Evolutionary conservation across 495 filamentous ascomycete genomes (phyloP).

Genomic region (Talaromyces wortmannii): DNA sequence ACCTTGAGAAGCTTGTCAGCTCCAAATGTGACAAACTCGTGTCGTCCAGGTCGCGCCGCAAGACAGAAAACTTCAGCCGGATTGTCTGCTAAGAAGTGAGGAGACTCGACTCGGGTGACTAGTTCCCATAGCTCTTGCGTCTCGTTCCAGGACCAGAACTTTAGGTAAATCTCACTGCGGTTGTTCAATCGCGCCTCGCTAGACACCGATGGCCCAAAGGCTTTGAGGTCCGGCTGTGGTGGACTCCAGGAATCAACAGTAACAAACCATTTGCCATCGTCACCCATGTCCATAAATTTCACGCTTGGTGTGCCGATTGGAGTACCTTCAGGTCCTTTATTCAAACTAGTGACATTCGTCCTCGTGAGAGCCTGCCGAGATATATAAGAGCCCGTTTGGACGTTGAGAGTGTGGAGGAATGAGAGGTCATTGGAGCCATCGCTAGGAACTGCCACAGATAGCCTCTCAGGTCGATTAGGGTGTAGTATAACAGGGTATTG

Average conservation of each 20-base stretch:
- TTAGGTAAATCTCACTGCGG: slow-evolving; percentile 68
- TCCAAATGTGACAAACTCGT: slow-evolving; percentile 78
- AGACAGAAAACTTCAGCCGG: slow-evolving; percentile 63
- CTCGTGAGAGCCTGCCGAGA: slow-evolving; percentile 81
- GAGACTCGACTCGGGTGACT: slow-evolving; percentile 72
- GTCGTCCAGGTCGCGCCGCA: slow-evolving; percentile 52
- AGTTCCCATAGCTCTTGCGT: slow-evolving; percentile 62
- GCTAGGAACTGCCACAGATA: slow-evolving; percentile 56
- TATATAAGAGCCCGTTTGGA: slow-evolving; percentile 62
- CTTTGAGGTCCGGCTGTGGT: slow-evolving; percentile 52
- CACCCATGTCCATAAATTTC: slow-evolving; percentile 61
- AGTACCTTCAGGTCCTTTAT: slow-evolving; percentile 60
- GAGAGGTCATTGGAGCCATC: slow-evolving; percentile 38
- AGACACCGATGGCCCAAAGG: slow-evolving; percentile 64
- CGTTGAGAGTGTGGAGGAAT: slow-evolving; percentile 77
- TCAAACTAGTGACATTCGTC: slow-evolving; percentile 77
- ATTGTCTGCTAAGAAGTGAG: slow-evolving; percentile 53
- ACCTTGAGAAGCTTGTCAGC: slow-evolving; percentile 68
- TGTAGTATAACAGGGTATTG: slow-evolving; percentile 38
- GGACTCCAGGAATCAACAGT: slow-evolving; percentile 88
- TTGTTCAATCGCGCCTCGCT: slow-evolving; percentile 47
- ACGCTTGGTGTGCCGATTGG: slow-evolving; percentile 68
- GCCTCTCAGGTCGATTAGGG: slow-evolving; percentile 45
- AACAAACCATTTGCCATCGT: slow-evolving; percentile 84
- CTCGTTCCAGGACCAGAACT: slow-evolving; percentile 79